Evolutionary conservation across 106 monocot genomes (phyloP).

Genomic region (Hemerocallis citrina): DNA sequence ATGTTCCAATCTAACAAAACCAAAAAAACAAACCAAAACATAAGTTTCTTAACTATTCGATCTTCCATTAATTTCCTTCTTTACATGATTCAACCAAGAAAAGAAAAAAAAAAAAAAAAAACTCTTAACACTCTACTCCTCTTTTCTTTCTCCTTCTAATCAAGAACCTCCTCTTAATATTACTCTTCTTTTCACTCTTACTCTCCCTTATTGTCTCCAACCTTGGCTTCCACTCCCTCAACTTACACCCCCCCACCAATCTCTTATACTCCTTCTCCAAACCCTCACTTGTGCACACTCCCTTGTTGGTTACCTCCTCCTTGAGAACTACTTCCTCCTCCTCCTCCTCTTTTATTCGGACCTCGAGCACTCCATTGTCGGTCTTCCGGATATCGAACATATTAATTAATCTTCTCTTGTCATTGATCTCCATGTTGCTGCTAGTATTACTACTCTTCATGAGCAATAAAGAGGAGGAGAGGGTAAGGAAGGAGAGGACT

Average conservation of each 20-base stretch:
- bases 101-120: too few species aligned
- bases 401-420: too few species aligned
- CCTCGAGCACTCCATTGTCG: constrained; percentile 43
- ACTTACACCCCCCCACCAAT: constrained; percentile 28
- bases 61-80: too few species aligned
- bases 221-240: constrained; percentile 54
- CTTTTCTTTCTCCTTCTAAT: not conserved
- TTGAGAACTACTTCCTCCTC: not conserved
- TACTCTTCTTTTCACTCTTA: not conserved
- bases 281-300: constrained; percentile 37
- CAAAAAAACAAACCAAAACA: too few species aligned
- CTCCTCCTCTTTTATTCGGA: constrained; percentile 39
- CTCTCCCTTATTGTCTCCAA: constrained; percentile 45
- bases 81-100: too few species aligned
- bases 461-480: constrained; percentile 31
- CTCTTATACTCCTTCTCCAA: constrained; percentile 76
- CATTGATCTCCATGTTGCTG: not conserved
- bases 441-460: not conserved
- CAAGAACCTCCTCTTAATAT: constrained; percentile 4
- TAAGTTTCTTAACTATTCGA: too few species aligned
- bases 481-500: constrained; percentile 67
- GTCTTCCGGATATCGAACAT: constrained; percentile 57
- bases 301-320: not conserved
- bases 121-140: not conserved
- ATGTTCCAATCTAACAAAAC: too few species aligned